Percentiles rank a stretch among this genome's conserved stretches.
phyloP scores from a whole-genome alignment of 257 asterid species.

The Capsicum rhomboideum region DNA sequence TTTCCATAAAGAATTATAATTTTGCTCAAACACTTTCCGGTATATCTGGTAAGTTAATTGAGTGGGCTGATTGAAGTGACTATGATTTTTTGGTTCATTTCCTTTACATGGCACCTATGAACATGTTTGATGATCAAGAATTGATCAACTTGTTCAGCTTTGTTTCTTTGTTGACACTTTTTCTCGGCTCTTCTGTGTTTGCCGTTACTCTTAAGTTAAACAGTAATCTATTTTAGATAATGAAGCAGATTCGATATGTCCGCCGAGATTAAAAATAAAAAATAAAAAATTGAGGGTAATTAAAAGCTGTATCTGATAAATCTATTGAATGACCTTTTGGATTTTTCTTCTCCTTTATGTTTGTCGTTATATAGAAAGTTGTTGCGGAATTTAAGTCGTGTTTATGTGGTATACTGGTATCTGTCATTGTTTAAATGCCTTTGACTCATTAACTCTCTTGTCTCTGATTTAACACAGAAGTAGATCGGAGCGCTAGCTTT shows the following conservation, averaged over 20 bases:
- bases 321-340: neutral
- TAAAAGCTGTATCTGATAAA: neutral
- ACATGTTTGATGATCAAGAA: neutral
- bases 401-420: neutral
- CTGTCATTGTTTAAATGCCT: neutral
- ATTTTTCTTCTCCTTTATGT: slow-evolving; percentile 2
- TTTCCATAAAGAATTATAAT: neutral
- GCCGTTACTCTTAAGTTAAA: neutral
- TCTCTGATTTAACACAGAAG: slow-evolving; percentile 9
- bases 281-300: neutral
- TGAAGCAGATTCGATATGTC: neutral
- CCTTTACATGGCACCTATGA: neutral
- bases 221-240: neutral
- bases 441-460: neutral
- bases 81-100: neutral
- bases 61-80: neutral
- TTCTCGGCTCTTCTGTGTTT: neutral
- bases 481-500: neutral
- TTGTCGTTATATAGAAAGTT: neutral
- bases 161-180: neutral
- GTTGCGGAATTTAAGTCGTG: neutral
- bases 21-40: neutral
- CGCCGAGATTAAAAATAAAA: neutral
- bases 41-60: neutral
- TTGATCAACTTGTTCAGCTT: neutral